phyloP scores from a whole-genome alignment of 176 grass and related monocot species.

The Themeda triandra region DNA sequence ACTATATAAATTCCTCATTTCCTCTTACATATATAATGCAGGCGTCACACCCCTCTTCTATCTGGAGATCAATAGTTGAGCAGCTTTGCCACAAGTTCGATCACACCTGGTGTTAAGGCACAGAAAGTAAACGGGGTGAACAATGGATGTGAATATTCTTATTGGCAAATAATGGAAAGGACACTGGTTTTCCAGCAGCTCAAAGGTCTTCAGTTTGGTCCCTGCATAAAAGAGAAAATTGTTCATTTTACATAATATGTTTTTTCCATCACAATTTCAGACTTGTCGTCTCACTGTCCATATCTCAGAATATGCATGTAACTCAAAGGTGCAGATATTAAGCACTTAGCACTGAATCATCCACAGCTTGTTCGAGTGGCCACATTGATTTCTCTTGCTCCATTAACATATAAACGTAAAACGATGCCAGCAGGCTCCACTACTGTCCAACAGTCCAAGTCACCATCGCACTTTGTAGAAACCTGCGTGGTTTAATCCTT shows the following conservation, averaged over 20 bases:
- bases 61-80: neutral
- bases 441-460: too few species aligned
- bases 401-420: too few species aligned
- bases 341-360: neutral
- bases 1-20: neutral
- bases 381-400: neutral
- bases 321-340: neutral
- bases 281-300: neutral
- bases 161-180: neutral
- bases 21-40: neutral
- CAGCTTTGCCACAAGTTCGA: neutral
- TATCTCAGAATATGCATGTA: neutral
- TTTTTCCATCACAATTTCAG: neutral
- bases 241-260: neutral
- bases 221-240: neutral
- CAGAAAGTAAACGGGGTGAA: neutral
- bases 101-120: neutral
- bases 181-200: neutral
- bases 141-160: neutral
- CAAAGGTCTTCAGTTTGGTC: neutral
- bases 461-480: too few species aligned
- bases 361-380: neutral
- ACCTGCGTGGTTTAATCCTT: too few species aligned
- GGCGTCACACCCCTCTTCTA: neutral
- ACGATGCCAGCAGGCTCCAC: too few species aligned